A percentile compares a stretch with the other conserved stretches of the same genome.
These are phyloP conservation scores for Exophiala sideris DNA, from an alignment of 2,329 filamentous ascomycete genomes.

Conservation along the genomic window DNA sequence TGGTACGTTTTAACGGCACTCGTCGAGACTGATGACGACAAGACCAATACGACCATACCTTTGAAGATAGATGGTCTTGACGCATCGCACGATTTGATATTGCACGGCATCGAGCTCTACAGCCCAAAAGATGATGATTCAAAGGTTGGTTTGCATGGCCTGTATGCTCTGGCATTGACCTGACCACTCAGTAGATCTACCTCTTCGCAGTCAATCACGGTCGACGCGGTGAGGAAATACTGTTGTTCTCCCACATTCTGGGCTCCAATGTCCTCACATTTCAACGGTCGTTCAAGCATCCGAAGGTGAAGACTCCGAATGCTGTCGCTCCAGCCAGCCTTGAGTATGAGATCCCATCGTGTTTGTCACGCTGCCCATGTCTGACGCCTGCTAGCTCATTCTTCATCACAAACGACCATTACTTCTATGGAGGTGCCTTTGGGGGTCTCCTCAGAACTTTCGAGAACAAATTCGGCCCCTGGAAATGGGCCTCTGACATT, in stretches of 20 bases:
- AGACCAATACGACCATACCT: constrained; percentile 9
- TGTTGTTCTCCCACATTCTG: constrained; percentile 15
- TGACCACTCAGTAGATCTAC: constrained; percentile 12
- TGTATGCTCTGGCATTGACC: not conserved
- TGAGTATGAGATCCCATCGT: constrained; percentile 3
- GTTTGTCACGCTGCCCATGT: not conserved
- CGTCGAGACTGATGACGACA: not conserved
- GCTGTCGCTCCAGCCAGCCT: constrained; percentile 15
- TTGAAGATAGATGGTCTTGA: constrained; percentile 17
- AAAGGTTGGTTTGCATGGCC: constrained; percentile 2
- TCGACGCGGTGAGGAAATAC: constrained; percentile 13
- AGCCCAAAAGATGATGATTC: constrained; percentile 8
- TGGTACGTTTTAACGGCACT: not conserved
- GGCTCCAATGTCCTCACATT: constrained; percentile 16
- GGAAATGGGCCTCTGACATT: constrained; percentile 16
- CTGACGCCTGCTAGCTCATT: constrained; percentile 10
- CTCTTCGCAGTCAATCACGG: constrained; percentile 22
- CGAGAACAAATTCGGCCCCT: constrained; percentile 17
- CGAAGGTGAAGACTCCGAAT: constrained; percentile 20
- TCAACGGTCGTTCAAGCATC: constrained; percentile 13
- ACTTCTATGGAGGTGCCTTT: constrained; percentile 14
- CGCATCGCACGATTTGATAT: constrained; percentile 13
- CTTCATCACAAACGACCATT: constrained; percentile 24
- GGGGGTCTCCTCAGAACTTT: constrained; percentile 12
- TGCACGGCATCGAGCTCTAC: constrained; percentile 19